These are phyloP conservation scores for Pouteria glomerata DNA, from an alignment of 148 eudicot species.

Conservation along the genomic window DNA sequence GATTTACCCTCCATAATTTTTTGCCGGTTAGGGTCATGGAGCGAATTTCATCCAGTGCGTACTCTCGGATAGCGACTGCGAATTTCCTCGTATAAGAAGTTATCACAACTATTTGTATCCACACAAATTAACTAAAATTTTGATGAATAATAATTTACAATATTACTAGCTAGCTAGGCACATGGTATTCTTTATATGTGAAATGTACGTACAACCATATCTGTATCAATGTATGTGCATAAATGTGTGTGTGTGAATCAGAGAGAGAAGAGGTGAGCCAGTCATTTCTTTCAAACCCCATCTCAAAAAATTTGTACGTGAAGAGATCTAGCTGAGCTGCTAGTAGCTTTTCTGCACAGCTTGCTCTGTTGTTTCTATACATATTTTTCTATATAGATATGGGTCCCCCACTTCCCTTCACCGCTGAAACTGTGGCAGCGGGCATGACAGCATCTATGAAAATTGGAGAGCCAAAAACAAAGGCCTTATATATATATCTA, in stretches of 20 bases:
- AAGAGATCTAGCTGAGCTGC: no score
- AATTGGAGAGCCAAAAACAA: slow-evolving; percentile 5
- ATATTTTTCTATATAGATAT: slow-evolving; percentile 2
- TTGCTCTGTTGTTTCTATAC: slow-evolving; percentile 40
- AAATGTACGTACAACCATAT: not conserved
- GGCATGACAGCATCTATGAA: slow-evolving; percentile 11
- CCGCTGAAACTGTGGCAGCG: slow-evolving; percentile 16
- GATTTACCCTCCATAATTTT: no score
- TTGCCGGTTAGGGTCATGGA: no score
- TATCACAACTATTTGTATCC: no score
- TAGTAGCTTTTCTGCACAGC: slow-evolving; percentile 44
- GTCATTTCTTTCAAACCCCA: slow-evolving; percentile 1
- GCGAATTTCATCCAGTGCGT: no score
- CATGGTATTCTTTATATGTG: not conserved
- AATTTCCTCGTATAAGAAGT: no score
- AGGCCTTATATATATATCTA: not conserved
- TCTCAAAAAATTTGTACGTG: slow-evolving; percentile 19
- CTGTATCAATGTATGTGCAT: no score
- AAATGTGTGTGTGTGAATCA: not conserved
- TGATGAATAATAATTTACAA: no score
- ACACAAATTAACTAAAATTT: no score
- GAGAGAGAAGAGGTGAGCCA: not conserved
- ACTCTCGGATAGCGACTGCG: no score
- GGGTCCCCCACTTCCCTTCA: slow-evolving; percentile 21
- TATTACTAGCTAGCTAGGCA: no score